Base-by-base conservation (phyloP, 129 eudicot genomes). In the Centaurea solstitialis region DNA sequence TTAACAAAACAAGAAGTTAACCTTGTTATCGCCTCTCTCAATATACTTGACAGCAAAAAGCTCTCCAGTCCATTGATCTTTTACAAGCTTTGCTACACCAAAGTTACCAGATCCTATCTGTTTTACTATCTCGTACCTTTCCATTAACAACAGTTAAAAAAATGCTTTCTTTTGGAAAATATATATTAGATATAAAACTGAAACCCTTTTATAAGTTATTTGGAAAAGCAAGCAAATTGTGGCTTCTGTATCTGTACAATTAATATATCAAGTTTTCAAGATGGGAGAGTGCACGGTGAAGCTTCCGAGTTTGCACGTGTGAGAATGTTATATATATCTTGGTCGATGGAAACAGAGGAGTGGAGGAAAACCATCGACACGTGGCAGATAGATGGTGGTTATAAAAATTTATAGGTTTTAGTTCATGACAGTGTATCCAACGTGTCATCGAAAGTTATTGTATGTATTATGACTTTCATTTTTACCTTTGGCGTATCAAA, bases 11-110 rank as follows among this genome's bases (percentile, higher is more conserved):
- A 61, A 7, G 30, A 67, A 6, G 2, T 26, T 26, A 23, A 86
- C 94, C 94, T 87, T 90, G 4, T 26, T 26, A 2, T 79, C 77
- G 80, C 94, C 94, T 65, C 94, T 83, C 72, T 90, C 90, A 67
- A 90, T 90, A 76, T 80, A 86, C 83, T 90, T 90, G 80, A 90
- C 79, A 23, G 94, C 94, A 83, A 35, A 83, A 80, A 87, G 90
- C 72, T 87, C 88, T 59, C 88, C 89, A 69, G 83, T 83, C 75
- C 75, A 76, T 85, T 80, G 88, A 81, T 90, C 91, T 65, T 61
- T 90, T 7, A 81, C 91, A 80, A 90, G 91, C 87, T 87, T 89
- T 33, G 93, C 93, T 20, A 89, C 93, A 8, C 93, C 93, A 79
- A 71, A 87, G 70, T 87, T 87, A 74, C 90, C 90, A 17, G 90